Base-by-base conservation (phyloP, 768 basidiomycete species). In the Termitomyces eurrhizus region DNA sequence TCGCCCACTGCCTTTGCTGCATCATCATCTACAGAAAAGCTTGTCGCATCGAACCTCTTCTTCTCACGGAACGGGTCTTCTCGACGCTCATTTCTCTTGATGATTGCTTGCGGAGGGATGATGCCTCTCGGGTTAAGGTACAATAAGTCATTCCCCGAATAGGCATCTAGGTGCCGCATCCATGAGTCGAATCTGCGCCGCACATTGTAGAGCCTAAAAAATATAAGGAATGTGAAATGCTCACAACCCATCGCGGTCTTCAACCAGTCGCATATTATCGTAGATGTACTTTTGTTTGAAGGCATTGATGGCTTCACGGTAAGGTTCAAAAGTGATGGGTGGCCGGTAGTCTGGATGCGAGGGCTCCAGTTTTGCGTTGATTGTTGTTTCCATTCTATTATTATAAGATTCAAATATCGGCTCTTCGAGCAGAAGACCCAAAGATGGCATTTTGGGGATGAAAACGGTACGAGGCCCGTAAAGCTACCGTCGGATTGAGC, bases 371-470 rank as follows among this genome's bases (percentile, higher is more conserved):
- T 82, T 83, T 56, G 81, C 79, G 67, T 83, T 87, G 52, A 77
- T 24, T n/a, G 60, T 74, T 21, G 64, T 69, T 4, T 65, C 72
- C 64, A 90, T 79, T 59, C 80, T 81, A 52, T 75, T 74, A 71
- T 92, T 92, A 74, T 93, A 95, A 7, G 83, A 84, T 52, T 87
- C 83, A 65, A 92, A 93, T 57, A 93, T 81, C 3, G 92, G 92
- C 65, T 91, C 81, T 74, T 98, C 94, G 29, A 99, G 84, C 26
- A 99, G 78, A 5, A 99, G 82, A 13, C 97, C 97, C 18, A 99
- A 81, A 2, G 95, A 89, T 13, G 97, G 97, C 78, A 98, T 96
- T 76, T 96, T 98, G 18, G 97, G 97, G 24, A 98, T 83, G 69
- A 92, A 85, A 39, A 95, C 90, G 44, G 77, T 76, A 16, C 84